These are phyloP conservation scores for Rhizopogon salebrosus DNA, from an alignment of 768 basidiomycete species.

Conservation along the genomic window DNA sequence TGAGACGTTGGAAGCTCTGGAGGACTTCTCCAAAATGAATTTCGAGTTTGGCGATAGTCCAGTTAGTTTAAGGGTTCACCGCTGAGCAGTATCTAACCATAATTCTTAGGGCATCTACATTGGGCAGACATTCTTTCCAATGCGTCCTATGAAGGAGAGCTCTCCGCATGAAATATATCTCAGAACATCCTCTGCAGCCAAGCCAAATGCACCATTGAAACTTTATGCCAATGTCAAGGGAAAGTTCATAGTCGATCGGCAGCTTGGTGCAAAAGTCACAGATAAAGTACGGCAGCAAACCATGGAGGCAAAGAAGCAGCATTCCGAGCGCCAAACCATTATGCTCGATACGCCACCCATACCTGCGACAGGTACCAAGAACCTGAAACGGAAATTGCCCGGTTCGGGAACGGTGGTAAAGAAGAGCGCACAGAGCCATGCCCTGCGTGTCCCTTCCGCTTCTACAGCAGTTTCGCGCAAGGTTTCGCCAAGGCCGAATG, in stretches of 20 bases:
- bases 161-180: conserved; percentile 70
- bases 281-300: conserved; percentile 42
- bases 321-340: conserved; percentile 42
- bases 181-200: conserved; percentile 50
- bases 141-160: conserved; percentile 49
- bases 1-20: conserved; percentile 66
- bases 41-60: conserved; percentile 60
- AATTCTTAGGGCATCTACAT: conserved; percentile 58
- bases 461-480: conserved; percentile 25
- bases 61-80: conserved; percentile 33
- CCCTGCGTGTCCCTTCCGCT: conserved; percentile 25
- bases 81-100: background rate
- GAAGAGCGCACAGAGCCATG: conserved; percentile 13
- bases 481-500: conserved; percentile 21
- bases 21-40: conserved; percentile 43
- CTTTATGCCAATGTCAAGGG: conserved; percentile 72
- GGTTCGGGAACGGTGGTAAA: conserved; percentile 23
- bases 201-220: conserved; percentile 62
- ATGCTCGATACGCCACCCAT: conserved; percentile 34
- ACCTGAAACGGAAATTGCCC: conserved; percentile 35
- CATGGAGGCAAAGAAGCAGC: conserved; percentile 44
- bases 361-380: conserved; percentile 29
- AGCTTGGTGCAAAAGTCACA: conserved; percentile 42
- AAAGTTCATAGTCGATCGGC: conserved; percentile 61
- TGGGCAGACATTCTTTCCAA: conserved; percentile 58